Evolutionary conservation across 2,329 filamentous ascomycete genomes (phyloP).

Genomic region (Biscogniauxia mediterranea): DNA sequence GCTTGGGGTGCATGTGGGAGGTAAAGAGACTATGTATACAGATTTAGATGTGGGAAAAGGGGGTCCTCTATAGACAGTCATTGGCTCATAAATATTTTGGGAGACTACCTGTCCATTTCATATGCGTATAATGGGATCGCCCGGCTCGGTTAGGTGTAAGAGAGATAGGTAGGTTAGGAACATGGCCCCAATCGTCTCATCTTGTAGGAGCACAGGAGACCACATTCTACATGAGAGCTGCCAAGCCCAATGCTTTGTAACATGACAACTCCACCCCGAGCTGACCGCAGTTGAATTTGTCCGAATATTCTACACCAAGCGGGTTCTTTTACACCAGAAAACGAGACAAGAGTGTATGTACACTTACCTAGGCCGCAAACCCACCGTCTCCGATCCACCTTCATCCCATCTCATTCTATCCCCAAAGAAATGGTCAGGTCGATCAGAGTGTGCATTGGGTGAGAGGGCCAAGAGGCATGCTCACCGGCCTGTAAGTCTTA

Average conservation of each 20-base stretch:
- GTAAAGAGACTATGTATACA: not conserved
- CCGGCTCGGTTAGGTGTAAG: not conserved
- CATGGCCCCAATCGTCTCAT: not conserved
- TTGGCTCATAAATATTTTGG: not conserved
- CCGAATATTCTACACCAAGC: not conserved
- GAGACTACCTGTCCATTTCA: not conserved
- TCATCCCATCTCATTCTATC: not conserved
- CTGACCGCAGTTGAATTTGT: not conserved
- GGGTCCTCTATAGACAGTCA: not conserved
- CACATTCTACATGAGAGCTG: not conserved
- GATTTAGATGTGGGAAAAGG: not conserved
- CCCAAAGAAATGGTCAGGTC: not conserved
- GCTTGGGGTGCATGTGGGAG: constrained; percentile 14
- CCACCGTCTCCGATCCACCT: not conserved
- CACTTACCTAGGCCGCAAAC: not conserved
- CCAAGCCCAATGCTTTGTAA: not conserved
- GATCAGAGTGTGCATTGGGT: not conserved
- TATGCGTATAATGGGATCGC: not conserved
- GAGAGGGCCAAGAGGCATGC: not conserved
- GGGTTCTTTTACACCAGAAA: not conserved
- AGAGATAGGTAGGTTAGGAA: not conserved
- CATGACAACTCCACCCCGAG: not conserved
- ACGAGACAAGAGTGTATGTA: not conserved
- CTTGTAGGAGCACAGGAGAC: not conserved
- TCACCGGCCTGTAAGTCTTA: constrained; percentile 9